Base-by-base conservation (phyloP, 495 filamentous ascomycete species). In the Gamarada debralockiae region DNA sequence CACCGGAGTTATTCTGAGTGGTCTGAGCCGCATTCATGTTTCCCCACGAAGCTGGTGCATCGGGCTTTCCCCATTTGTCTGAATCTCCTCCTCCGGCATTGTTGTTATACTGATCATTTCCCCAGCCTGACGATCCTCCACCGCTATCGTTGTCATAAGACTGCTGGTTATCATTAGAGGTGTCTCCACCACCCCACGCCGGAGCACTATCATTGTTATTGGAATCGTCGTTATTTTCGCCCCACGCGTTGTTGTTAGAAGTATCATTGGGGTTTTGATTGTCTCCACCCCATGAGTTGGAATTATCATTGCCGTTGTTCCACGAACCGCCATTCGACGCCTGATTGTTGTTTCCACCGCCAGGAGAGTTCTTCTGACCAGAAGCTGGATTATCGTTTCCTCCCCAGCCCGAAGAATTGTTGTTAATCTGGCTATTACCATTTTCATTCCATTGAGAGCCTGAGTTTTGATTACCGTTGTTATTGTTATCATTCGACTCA, bases 11-110 rank as follows among this genome's bases (percentile, higher is more conserved):
- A 2, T 20, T 50, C n/a, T 33, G 36, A 22, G 43, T 44, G 23
- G 36, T 52, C 33, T 54, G 56, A 23, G 52, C 52, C n/a, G 56
- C 56, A 33, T 45, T 51, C 47, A 51, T 42, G 44, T 55, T 46
- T 18, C 50, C 59, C 59, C 59, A 61, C 8, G 40, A 17, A 3
- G 39, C 46, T 24, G 36, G 48, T 15, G 31, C 40, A 10, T n/a
- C 15, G 22, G 42, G 36, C 14, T 27, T 12, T 15, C 44, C 53
- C 58, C 48, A 56, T n/a, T n/a, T n/a, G n/a, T n/a, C n/a, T n/a
- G n/a, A n/a, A n/a, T n/a, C n/a, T n/a, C n/a, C n/a, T n/a, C n/a
- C n/a, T n/a, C 31, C 25, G n/a, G 18, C 39, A 21, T 20, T 40
- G 43, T 54, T 54, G 34, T 49, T 52, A 38, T 29, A 6, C 10